Evolutionary conservation across 371 early-diverging fungal species (phyloP), one percentile per base, ranked within the genome.

Genomic region (Mortierella sp.): DNA sequence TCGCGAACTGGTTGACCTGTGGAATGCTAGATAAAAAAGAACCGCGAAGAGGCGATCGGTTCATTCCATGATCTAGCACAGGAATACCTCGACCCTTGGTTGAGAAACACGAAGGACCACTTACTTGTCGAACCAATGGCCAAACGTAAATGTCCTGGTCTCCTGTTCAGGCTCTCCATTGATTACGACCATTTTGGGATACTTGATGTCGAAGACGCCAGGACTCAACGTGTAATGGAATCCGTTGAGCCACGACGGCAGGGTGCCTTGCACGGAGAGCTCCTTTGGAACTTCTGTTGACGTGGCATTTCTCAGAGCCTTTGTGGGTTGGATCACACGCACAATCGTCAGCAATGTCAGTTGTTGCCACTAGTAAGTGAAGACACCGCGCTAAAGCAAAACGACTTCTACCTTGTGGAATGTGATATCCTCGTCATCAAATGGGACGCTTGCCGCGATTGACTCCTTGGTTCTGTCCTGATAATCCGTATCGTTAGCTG

Each of bases 91-190:
- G n/a, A n/a, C n/a, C n/a, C n/a, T n/a, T n/a, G n/a, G n/a, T n/a
- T n/a, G n/a, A n/a, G n/a, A n/a, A n/a, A n/a, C n/a, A n/a, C n/a
- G n/a, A n/a, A 9, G 1, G 4, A 23, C 4, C 26, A 54, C 83
- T 66, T 81, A 89, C 87, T 81, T 85, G 70, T 92, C 92, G 81
- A 91, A 87, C 84, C 89, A 87, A 64, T 91, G 90, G 5, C 89
- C 91, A 61, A 90, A 89, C 2, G 83, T 81, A 58, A 87, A 92
- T 4, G 80, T 81, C 26, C 82, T 67, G 23, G 91, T 88, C 18
- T 85, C 87, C 54, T 85, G 85, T 72, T 88, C 86, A 13, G 85
- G 73, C 45, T 89, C 81, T 10, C 89, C 85, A 34, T 90, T 81
- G 30, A 88, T 72, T 28, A 82, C 82, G 23, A 87, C 80, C 79